These are phyloP conservation scores for Cutaneotrichosporon daszewskae DNA, from an alignment of 1,284 basidiomycete genomes.

Conservation along the genomic window DNA sequence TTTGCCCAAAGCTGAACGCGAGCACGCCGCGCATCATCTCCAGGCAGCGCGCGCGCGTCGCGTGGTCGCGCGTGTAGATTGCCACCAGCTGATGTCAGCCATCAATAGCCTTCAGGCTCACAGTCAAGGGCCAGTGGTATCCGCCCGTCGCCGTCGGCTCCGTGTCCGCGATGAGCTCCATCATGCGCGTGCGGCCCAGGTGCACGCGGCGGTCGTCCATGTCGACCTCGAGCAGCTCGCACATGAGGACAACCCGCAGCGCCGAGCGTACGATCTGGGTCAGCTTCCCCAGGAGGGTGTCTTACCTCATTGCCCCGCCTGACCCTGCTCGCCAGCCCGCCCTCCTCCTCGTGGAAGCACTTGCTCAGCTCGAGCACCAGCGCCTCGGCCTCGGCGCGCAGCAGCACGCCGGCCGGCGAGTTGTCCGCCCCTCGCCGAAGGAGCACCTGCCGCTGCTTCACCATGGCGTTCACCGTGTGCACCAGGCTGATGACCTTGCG, in stretches of 20 bases:
- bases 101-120: neutral
- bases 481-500: too few relatives aligned
- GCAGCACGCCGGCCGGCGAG: too few relatives aligned
- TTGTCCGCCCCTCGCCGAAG: too few relatives aligned
- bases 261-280: constrained; percentile 3
- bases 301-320: constrained; percentile 15
- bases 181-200: neutral
- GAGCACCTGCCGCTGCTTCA: too few relatives aligned
- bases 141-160: constrained; percentile 11
- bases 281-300: neutral
- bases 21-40: constrained; percentile 4
- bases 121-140: constrained; percentile 8
- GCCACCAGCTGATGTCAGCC: constrained; percentile 9
- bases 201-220: constrained; percentile 9
- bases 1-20: constrained; percentile 6
- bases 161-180: constrained; percentile 15
- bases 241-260: constrained; percentile 12
- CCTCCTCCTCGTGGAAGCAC: too few relatives aligned
- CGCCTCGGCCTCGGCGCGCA: too few relatives aligned
- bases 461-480: too few relatives aligned
- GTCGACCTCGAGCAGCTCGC: constrained; percentile 13
- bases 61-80: constrained; percentile 9
- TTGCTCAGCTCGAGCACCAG: too few relatives aligned
- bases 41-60: neutral
- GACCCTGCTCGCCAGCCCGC: too few relatives aligned